Evolutionary conservation across 768 basidiomycete genomes (phyloP).

Genomic region (Lepiota brunneoincarnata): DNA sequence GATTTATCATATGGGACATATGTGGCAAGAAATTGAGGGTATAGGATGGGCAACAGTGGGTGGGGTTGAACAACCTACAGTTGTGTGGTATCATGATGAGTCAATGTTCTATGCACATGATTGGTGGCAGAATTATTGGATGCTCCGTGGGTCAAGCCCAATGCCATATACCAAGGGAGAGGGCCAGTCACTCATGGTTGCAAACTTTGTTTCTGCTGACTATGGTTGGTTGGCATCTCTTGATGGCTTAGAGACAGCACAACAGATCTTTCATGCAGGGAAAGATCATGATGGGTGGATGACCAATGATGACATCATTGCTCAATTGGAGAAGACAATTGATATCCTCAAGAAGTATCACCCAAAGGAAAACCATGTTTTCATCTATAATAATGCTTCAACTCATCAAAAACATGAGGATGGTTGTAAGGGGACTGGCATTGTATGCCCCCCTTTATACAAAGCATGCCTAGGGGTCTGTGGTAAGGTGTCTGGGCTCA

Average conservation of each 20-base stretch:
- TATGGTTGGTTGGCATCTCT: constrained; percentile 21
- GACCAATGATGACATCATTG: neutral
- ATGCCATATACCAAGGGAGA: constrained; percentile 35
- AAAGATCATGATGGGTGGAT: constrained; percentile 13
- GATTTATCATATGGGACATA: neutral
- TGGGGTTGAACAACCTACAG: neutral
- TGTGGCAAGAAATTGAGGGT: neutral
- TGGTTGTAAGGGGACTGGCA: no score
- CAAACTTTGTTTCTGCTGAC: constrained; percentile 31
- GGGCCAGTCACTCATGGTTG: constrained; percentile 36
- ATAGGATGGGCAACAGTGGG: neutral
- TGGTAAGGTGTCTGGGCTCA: no score
- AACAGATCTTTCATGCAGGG: neutral
- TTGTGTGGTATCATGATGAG: constrained; percentile 36
- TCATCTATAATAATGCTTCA: constrained; percentile 20
- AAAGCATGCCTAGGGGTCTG: no score
- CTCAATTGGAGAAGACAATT: neutral
- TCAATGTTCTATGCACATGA: constrained; percentile 39
- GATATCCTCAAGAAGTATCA: constrained; percentile 13
- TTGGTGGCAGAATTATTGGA: constrained; percentile 24
- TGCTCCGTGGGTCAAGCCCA: constrained; percentile 21
- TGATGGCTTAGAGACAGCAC: constrained; percentile 9
- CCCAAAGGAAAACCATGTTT: constrained; percentile 24
- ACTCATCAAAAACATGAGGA: constrained; percentile 30
- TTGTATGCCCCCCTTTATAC: no score